These are phyloP conservation scores for Tylopilus cervinicoccineus DNA, from an alignment of 768 basidiomycete genomes.

Conservation along the genomic window DNA sequence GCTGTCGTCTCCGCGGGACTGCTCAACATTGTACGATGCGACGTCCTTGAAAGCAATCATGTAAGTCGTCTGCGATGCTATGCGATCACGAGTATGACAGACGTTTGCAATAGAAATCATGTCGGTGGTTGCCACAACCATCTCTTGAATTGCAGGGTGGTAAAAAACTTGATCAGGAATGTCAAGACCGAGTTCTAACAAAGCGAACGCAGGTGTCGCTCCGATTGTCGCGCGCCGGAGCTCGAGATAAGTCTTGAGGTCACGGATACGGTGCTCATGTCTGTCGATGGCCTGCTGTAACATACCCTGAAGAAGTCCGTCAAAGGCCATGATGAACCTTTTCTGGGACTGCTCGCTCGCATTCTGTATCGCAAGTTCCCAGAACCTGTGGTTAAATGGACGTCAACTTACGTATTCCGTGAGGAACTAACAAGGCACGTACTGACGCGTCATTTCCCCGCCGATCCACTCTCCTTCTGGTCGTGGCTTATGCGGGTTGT, in stretches of 20 bases:
- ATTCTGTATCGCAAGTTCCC: not conserved
- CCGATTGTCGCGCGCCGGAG: not conserved
- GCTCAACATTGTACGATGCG: not conserved
- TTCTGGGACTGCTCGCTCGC: not conserved
- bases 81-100: not conserved
- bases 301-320: not conserved
- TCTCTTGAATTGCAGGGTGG: not conserved
- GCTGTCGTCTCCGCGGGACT: not conserved
- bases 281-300: not conserved
- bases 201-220: not conserved
- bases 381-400: not conserved
- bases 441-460: not conserved
- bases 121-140: not conserved
- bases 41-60: not conserved
- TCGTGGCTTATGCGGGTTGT: not conserved
- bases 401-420: not conserved
- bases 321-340: not conserved
- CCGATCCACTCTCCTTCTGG: not conserved
- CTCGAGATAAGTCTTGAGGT: not conserved
- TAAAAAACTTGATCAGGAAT: not conserved
- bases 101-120: not conserved
- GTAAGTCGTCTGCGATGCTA: not conserved
- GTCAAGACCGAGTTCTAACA: not conserved
- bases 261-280: not conserved
- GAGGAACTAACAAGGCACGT: not conserved